Evolutionary conservation across 179 eudicot species (phyloP).

Genomic region (Carnegiea gigantea): DNA sequence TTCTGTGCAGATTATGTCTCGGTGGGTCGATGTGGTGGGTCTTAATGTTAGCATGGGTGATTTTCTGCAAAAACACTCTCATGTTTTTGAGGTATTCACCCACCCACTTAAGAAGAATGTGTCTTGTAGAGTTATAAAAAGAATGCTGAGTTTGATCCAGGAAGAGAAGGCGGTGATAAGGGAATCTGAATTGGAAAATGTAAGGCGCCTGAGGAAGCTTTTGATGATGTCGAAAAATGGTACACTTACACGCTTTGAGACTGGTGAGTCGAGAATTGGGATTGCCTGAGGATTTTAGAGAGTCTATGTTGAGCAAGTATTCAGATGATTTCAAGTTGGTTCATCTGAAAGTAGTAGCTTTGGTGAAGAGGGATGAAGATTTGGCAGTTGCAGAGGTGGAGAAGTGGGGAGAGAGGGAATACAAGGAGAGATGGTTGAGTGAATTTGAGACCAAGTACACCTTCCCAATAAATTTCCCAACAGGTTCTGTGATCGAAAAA

Average conservation of each 20-base stretch:
- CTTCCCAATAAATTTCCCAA: slow-evolving; percentile 70
- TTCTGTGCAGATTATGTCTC: no score
- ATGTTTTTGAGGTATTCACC: slow-evolving; percentile 61
- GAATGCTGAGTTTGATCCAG: slow-evolving; percentile 46
- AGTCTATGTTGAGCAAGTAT: slow-evolving; percentile 59
- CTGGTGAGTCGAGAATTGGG: slow-evolving; percentile 64
- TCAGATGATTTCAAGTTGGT: slow-evolving; percentile 46
- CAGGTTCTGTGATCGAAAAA: slow-evolving; percentile 58
- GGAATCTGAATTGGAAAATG: slow-evolving; percentile 48
- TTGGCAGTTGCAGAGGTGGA: slow-evolving; percentile 51
- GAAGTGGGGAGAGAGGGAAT: slow-evolving; percentile 66
- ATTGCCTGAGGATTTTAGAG: slow-evolving; percentile 60
- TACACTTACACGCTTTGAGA: slow-evolving; percentile 66
- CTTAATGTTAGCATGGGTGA: slow-evolving; percentile 45
- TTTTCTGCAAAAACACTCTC: slow-evolving; percentile 52
- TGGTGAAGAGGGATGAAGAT: slow-evolving; percentile 41
- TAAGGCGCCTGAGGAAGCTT: slow-evolving; percentile 52
- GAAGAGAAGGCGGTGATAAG: slow-evolving; percentile 41
- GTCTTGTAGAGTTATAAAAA: slow-evolving; percentile 48
- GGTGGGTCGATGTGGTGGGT: slow-evolving; percentile 61
- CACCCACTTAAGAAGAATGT: slow-evolving; percentile 54
- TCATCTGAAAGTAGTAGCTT: slow-evolving; percentile 55
- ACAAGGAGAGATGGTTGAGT: slow-evolving; percentile 73
- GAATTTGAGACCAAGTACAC: slow-evolving; percentile 80
- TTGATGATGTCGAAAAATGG: no score